Conservation (phyloP, 371 early-diverging fungal genomes). For the Syncephalastrum contaminatum region DNA sequence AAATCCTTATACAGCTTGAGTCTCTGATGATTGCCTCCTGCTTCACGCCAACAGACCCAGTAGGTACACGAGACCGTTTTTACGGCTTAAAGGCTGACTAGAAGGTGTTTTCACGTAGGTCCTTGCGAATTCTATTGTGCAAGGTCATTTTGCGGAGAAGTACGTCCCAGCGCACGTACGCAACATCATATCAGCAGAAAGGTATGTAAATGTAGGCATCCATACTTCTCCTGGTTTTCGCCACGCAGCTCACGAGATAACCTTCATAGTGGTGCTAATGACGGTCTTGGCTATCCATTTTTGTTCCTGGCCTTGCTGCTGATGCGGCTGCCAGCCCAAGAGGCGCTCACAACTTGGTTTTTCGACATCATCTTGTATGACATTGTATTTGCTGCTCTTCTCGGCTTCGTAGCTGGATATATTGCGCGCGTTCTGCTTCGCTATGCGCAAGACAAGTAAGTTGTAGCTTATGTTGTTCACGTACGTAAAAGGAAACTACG, state of each 20-base stretch:
- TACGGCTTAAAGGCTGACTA: background rate
- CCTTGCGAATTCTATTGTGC: conserved; percentile 89
- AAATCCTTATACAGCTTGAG: conserved; percentile 24
- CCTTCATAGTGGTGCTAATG: conserved; percentile 68
- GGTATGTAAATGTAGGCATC: conserved; percentile 20
- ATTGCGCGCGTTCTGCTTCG: conserved; percentile 67
- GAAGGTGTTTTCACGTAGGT: conserved; percentile 41
- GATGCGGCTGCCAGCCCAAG: conserved; percentile 47
- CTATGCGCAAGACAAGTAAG: conserved; percentile 59
- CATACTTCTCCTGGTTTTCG: background rate
- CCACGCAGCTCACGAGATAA: background rate
- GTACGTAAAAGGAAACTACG: conserved; percentile 2
- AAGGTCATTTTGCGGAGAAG: conserved; percentile 92
- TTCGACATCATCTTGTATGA: conserved; percentile 72
- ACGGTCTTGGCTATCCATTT: conserved; percentile 86
- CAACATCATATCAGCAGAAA: conserved; percentile 83
- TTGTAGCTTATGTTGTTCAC: background rate
- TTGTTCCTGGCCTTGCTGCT: conserved; percentile 76
- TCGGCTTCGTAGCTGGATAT: conserved; percentile 81
- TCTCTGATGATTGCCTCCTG: conserved; percentile 44
- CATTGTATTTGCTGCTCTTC: conserved; percentile 63
- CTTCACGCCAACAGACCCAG: conserved; percentile 48
- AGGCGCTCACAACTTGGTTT: conserved; percentile 72
- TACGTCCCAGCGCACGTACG: conserved; percentile 83
- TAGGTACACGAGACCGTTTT: conserved; percentile 14